Conservation (phyloP, 1,139 yeast species). For the Protomyces inouyei region DNA sequence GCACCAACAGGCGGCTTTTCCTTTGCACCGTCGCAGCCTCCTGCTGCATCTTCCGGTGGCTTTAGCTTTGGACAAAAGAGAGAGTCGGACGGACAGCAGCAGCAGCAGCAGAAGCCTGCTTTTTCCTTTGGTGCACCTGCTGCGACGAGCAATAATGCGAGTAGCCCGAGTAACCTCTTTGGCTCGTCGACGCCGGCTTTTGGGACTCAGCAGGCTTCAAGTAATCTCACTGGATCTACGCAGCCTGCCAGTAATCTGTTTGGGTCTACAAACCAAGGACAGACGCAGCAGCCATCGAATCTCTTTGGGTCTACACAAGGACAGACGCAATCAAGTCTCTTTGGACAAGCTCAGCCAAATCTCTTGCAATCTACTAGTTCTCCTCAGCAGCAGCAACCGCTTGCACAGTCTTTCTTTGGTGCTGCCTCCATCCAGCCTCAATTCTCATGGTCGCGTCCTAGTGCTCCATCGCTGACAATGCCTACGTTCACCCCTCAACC, state of each 20-base stretch:
- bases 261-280: not conserved
- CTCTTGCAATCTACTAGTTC: constrained; percentile 2
- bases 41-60: not conserved
- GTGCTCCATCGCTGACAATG: constrained; percentile 2
- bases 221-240: not conserved
- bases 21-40: not conserved
- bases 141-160: not conserved
- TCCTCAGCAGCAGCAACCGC: constrained; percentile 38
- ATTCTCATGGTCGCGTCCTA: constrained; percentile 21
- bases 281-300: not conserved
- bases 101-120: not conserved
- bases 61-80: constrained; percentile 10
- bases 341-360: not conserved
- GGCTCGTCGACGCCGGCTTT: constrained; percentile 1
- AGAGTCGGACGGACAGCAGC: not conserved
- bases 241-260: not conserved
- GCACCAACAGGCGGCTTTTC: not conserved
- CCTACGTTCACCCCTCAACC: constrained; percentile 10
- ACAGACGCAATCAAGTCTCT: not conserved
- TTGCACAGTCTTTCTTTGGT: constrained; percentile 39
- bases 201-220: not conserved
- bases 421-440: constrained; percentile 11
- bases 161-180: not conserved
- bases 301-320: constrained; percentile 8
- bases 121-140: constrained; percentile 8